These are phyloP conservation scores for Irineochytrium annulatum DNA, from an alignment of 192 early-diverging fungal species.

Conservation along the genomic window DNA sequence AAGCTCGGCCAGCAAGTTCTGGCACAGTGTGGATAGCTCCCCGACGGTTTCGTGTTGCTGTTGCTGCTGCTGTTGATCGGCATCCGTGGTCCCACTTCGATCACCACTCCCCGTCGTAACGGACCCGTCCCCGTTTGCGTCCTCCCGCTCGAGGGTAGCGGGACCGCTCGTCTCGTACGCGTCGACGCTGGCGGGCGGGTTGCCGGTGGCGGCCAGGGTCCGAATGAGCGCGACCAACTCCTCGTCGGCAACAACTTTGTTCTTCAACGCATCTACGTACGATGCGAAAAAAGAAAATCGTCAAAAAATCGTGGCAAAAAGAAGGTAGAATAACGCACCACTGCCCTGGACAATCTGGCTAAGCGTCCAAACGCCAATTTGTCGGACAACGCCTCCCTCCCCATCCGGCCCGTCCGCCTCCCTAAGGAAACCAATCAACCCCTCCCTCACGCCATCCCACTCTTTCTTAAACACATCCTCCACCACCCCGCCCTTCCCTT, in stretches of 20 bases:
- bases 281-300: neutral
- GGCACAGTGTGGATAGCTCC: no score
- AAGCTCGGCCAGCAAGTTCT: no score
- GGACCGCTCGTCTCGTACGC: no score
- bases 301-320: neutral
- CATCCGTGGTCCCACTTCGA: no score
- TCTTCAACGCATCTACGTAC: neutral
- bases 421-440: constrained; percentile 66
- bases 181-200: no score
- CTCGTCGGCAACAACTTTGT: constrained; percentile 1
- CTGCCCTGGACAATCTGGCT: constrained; percentile 51
- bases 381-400: no score
- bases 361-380: constrained; percentile 83
- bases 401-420: constrained; percentile 60
- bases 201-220: no score
- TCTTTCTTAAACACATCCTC: constrained; percentile 65
- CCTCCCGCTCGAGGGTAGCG: no score
- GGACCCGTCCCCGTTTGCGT: no score
- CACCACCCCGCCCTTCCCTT: constrained; percentile 34
- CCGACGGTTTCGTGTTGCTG: no score
- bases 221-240: constrained; percentile 6
- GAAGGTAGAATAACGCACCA: neutral
- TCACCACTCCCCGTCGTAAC: no score
- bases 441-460: constrained; percentile 64
- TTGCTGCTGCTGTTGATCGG: no score